A percentile compares a stretch with the other conserved stretches of the same genome.
These are phyloP conservation scores for Hypoxylon rickii DNA, from an alignment of 495 filamentous ascomycete species.

Conservation along the genomic window DNA sequence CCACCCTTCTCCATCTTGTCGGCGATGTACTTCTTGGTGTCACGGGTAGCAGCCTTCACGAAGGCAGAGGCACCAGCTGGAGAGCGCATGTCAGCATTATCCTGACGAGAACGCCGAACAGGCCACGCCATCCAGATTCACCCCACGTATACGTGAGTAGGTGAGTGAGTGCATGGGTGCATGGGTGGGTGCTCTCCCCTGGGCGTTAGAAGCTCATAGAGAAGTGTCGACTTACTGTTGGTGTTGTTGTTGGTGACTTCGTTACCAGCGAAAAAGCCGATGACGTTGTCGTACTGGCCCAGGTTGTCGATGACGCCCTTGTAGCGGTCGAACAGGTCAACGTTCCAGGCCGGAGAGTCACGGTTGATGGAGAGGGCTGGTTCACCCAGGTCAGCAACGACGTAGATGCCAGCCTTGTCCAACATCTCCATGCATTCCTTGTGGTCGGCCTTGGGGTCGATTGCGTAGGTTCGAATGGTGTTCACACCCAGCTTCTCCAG, in stretches of 20 bases:
- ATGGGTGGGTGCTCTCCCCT: no score
- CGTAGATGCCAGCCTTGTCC: conserved; percentile 87
- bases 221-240: conserved; percentile 63
- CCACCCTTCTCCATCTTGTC: conserved; percentile 61
- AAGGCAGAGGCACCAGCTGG: conserved; percentile 76
- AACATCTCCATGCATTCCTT: conserved; percentile 82
- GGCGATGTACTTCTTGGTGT: conserved; percentile 92
- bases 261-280: conserved; percentile 97
- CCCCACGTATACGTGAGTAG: no score
- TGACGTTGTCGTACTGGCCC: conserved; percentile 76
- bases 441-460: conserved; percentile 81
- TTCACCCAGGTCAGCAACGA: conserved; percentile 85
- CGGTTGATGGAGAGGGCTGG: conserved; percentile 84
- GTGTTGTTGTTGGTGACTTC: conserved; percentile 85
- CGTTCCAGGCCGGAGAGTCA: conserved; percentile 74
- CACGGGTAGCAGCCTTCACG: conserved; percentile 94
- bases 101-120: no score
- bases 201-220: no score
- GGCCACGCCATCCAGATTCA: no score
- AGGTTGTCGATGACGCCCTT: conserved; percentile 81
- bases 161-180: no score
- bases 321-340: conserved; percentile 76
- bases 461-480: conserved; percentile 89
- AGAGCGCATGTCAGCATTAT: conserved; percentile 5
- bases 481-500: conserved; percentile 81